Conservation (phyloP, 179 eudicot species). For the Gypsophila paniculata region DNA sequence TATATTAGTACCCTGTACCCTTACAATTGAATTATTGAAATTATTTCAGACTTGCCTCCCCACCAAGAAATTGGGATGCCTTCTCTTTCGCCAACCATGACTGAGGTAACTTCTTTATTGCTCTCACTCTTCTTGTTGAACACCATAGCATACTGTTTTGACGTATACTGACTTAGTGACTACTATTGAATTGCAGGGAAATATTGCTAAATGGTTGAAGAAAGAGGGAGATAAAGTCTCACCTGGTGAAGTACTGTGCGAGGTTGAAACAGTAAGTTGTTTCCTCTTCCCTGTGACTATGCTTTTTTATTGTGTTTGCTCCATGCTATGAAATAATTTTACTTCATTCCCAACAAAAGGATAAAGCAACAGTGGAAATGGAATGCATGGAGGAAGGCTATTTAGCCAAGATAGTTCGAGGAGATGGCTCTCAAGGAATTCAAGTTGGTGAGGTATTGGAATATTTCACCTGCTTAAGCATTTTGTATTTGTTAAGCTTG, state of each 20-base stretch:
- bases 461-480: neutral
- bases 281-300: conserved; percentile 6
- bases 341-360: conserved; percentile 36
- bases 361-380: conserved; percentile 98
- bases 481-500: neutral
- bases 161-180: conserved; percentile 1
- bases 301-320: neutral
- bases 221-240: conserved; percentile 89
- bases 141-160: conserved; percentile 3
- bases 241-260: conserved; percentile 96
- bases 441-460: conserved; percentile 84
- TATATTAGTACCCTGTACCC: neutral
- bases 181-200: conserved; percentile 56
- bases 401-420: conserved; percentile 76
- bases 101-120: conserved; percentile 54
- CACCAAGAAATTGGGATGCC: conserved; percentile 99
- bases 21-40: neutral
- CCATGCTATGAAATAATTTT: conserved; percentile 1
- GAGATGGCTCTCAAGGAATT: conserved; percentile 82
- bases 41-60: conserved; percentile 68
- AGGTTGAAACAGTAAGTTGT: conserved; percentile 86
- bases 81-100: conserved; percentile 97
- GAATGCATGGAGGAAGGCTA: conserved; percentile 99
- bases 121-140: conserved; percentile 8
- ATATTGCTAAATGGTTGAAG: conserved; percentile 92